Conservation (phyloP, 2,329 filamentous ascomycete genomes). For the Apiospora rasikravindrae region DNA sequence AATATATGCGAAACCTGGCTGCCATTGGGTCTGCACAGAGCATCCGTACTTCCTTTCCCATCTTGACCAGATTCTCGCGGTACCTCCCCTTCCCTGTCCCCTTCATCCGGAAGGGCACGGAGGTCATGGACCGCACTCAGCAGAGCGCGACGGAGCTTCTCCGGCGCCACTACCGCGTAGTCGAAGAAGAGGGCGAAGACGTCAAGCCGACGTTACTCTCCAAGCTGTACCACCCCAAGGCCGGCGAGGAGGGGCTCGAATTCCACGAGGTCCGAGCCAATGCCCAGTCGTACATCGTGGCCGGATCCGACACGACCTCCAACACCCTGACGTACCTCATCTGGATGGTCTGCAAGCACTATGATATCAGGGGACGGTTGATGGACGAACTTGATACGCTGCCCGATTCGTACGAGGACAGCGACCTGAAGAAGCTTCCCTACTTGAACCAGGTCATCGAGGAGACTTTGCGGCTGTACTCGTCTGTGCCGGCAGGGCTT, state of each 20-base stretch:
- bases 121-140: constrained; percentile 26
- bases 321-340: constrained; percentile 54
- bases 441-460: constrained; percentile 50
- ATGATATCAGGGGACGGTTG: constrained; percentile 38
- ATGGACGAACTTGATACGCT: constrained; percentile 43
- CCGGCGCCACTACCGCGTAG: constrained; percentile 32
- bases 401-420: constrained; percentile 37
- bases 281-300: constrained; percentile 43
- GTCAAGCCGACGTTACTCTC: constrained; percentile 42
- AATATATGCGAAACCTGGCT: constrained; percentile 47
- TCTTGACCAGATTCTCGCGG: constrained; percentile 31
- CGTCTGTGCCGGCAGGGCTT: constrained; percentile 45
- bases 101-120: constrained; percentile 26
- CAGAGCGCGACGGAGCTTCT: constrained; percentile 38
- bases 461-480: constrained; percentile 52
- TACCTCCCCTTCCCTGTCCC: constrained; percentile 32
- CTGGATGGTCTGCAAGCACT: constrained; percentile 44
- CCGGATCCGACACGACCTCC: constrained; percentile 58
- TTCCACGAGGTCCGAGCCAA: constrained; percentile 44
- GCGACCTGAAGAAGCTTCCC: constrained; percentile 42
- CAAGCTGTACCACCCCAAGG: constrained; percentile 43
- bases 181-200: constrained; percentile 27
- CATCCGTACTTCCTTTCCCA: constrained; percentile 37
- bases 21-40: constrained; percentile 30
- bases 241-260: constrained; percentile 35